Conservation (phyloP, 2,329 filamentous ascomycete species). For the Penicillium sp. region DNA sequence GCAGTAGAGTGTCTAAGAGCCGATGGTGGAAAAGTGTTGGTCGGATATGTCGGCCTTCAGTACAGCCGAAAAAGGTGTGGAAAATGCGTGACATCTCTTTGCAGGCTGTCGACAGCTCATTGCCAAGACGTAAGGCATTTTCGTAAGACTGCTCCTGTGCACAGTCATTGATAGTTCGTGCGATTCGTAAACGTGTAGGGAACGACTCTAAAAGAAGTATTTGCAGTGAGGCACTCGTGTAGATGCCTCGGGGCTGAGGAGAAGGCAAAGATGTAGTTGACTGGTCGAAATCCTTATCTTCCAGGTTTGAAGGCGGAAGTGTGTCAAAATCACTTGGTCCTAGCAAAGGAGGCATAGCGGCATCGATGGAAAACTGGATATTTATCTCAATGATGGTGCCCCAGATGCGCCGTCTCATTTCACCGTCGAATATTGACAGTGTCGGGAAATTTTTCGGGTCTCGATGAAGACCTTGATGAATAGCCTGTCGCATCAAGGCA, state of each 20-base stretch:
- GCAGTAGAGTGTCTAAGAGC: slow-evolving; percentile 19
- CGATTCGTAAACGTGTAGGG: slow-evolving; percentile 14
- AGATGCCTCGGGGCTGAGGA: slow-evolving; percentile 4
- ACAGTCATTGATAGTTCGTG: slow-evolving; percentile 19
- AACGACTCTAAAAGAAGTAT: slow-evolving; percentile 17
- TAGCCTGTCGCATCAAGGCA: slow-evolving; percentile 32
- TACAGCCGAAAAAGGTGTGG: background rate
- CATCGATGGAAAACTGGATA: slow-evolving; percentile 30
- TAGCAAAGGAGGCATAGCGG: slow-evolving; percentile 22
- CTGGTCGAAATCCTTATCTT: slow-evolving; percentile 23
- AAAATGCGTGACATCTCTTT: slow-evolving; percentile 13
- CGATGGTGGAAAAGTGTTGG: slow-evolving; percentile 20
- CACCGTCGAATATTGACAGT: slow-evolving; percentile 26
- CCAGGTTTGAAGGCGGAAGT: slow-evolving; percentile 19
- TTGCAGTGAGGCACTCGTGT: slow-evolving; percentile 23
- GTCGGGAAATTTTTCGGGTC: slow-evolving; percentile 30
- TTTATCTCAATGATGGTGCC: slow-evolving; percentile 34
- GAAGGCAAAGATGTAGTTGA: slow-evolving; percentile 4
- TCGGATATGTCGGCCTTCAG: background rate
- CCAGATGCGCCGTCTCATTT: slow-evolving; percentile 36
- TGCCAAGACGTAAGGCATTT: slow-evolving; percentile 16
- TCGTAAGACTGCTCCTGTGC: slow-evolving; percentile 17
- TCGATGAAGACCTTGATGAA: slow-evolving; percentile 39
- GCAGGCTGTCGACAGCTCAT: slow-evolving; percentile 17
- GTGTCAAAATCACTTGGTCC: slow-evolving; percentile 21